Evolutionary conservation across 257 asterid species (phyloP).

Genomic region (Salvia hispanica): DNA sequence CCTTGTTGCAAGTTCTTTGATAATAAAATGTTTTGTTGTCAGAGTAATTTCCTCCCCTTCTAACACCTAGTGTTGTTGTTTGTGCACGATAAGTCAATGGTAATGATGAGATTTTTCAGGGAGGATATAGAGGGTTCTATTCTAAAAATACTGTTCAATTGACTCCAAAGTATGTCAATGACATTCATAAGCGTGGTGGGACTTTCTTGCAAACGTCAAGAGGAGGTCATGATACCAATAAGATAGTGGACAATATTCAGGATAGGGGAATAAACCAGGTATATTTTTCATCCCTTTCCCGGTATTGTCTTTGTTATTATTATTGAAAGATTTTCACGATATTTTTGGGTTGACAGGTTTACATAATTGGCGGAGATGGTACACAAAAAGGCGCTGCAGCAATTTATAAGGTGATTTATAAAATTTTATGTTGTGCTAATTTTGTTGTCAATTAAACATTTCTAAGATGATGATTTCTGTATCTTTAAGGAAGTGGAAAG

Average conservation of each 20-base stretch:
- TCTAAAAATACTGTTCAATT: slow-evolving; percentile 74
- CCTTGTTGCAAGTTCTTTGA: slow-evolving; percentile 5
- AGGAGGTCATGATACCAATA: slow-evolving; percentile 93
- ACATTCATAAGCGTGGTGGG: slow-evolving; percentile 95
- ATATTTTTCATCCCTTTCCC: slow-evolving; percentile 13
- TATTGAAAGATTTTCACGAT: slow-evolving; percentile 19
- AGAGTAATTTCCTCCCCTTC: neutral
- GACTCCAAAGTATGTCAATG: slow-evolving; percentile 80
- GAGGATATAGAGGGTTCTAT: slow-evolving; percentile 95
- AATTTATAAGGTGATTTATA: slow-evolving; percentile 64
- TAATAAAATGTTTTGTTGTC: slow-evolving; percentile 10
- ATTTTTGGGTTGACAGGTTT: slow-evolving; percentile 59
- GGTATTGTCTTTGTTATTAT: slow-evolving; percentile 1
- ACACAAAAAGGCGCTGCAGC: slow-evolving; percentile 96
- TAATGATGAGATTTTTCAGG: slow-evolving; percentile 52
- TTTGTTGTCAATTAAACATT: slow-evolving; percentile 21
- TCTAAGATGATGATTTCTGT: slow-evolving; percentile 26
- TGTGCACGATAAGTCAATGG: slow-evolving; percentile 23
- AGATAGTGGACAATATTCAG: slow-evolving; percentile 93
- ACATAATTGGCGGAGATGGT: slow-evolving; percentile 99
- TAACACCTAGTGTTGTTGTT: slow-evolving; percentile 1
- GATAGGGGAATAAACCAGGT: slow-evolving; percentile 98
- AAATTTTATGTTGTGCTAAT: slow-evolving; percentile 9
- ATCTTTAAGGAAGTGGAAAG: slow-evolving; percentile 77
- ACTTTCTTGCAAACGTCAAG: slow-evolving; percentile 91